These are phyloP conservation scores for Tolypocladium inflatum DNA, from an alignment of 2,329 filamentous ascomycete species.

Conservation along the genomic window DNA sequence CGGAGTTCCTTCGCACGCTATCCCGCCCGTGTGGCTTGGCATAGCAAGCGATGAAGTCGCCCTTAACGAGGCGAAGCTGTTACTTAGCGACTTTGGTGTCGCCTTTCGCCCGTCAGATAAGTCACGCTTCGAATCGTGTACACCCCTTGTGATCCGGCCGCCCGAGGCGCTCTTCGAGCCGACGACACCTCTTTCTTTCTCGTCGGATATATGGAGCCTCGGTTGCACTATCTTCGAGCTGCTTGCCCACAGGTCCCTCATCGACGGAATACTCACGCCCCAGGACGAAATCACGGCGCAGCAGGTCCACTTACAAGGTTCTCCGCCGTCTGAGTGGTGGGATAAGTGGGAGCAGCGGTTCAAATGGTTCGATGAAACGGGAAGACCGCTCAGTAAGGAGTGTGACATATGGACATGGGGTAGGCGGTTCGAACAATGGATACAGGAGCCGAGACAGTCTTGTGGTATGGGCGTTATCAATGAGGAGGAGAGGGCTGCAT, in stretches of 20 bases:
- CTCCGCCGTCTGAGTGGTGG: slow-evolving; percentile 12
- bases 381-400: slow-evolving; percentile 5
- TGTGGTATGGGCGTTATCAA: slow-evolving; percentile 2
- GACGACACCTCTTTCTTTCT: slow-evolving; percentile 18
- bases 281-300: slow-evolving; percentile 10
- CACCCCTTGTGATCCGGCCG: slow-evolving; percentile 10
- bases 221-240: slow-evolving; percentile 25
- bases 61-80: slow-evolving; percentile 12
- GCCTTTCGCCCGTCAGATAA: slow-evolving; percentile 19
- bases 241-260: slow-evolving; percentile 14
- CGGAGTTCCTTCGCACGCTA: slow-evolving; percentile 18
- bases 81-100: slow-evolving; percentile 24
- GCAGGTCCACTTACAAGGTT: slow-evolving; percentile 10
- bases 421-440: slow-evolving; percentile 9
- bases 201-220: slow-evolving; percentile 30
- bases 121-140: slow-evolving; percentile 7
- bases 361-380: slow-evolving; percentile 10
- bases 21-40: slow-evolving; percentile 24
- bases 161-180: slow-evolving; percentile 27
- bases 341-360: slow-evolving; percentile 9
- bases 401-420: slow-evolving; percentile 9
- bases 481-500: slow-evolving; percentile 7
- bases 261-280: slow-evolving; percentile 7
- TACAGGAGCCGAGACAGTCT: slow-evolving; percentile 7
- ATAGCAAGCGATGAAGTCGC: slow-evolving; percentile 18